Evolutionary conservation across 805 yeast genomes (phyloP).

Genomic region (Kazachstania taianensis): DNA sequence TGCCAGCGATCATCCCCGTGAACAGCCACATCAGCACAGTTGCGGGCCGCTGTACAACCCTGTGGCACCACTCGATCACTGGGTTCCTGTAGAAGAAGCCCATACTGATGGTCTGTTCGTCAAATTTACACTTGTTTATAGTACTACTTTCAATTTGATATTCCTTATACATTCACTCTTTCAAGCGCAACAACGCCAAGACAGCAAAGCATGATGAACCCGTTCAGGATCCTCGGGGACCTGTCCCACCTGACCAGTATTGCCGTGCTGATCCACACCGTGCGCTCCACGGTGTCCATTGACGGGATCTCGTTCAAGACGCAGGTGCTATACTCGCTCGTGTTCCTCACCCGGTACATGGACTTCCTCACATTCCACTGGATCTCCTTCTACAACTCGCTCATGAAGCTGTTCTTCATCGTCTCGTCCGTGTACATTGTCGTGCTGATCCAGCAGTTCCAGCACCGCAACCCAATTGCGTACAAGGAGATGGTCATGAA

Average conservation of each 20-base stretch:
- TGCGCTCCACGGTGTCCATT: constrained; percentile 52
- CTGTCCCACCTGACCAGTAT: constrained; percentile 75
- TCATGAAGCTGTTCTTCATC: constrained; percentile 77
- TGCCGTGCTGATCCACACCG: constrained; percentile 61
- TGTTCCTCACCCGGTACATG: constrained; percentile 63
- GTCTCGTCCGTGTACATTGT: constrained; percentile 66
- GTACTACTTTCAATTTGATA: background rate
- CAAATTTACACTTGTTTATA: background rate
- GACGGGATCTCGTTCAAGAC: constrained; percentile 86
- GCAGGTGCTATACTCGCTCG: constrained; percentile 66
- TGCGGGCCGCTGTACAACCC: constrained; percentile 18
- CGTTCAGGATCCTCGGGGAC: constrained; percentile 39
- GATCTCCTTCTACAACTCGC: constrained; percentile 60
- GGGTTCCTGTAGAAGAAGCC: constrained; percentile 21
- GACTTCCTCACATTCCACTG: constrained; percentile 42
- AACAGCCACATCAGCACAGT: constrained; percentile 26
- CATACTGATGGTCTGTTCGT: constrained; percentile 10
- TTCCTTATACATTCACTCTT: background rate
- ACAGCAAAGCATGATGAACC: constrained; percentile 8
- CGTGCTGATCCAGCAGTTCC: constrained; percentile 46
- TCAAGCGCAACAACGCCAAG: no score
- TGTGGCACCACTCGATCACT: constrained; percentile 19
- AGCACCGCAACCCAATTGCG: constrained; percentile 40
- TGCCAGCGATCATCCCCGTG: constrained; percentile 21
- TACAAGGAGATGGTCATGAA: constrained; percentile 46